Evolutionary conservation across 2,329 filamentous ascomycete species (phyloP).

Genomic region (Pestalotiopsis sp.): DNA sequence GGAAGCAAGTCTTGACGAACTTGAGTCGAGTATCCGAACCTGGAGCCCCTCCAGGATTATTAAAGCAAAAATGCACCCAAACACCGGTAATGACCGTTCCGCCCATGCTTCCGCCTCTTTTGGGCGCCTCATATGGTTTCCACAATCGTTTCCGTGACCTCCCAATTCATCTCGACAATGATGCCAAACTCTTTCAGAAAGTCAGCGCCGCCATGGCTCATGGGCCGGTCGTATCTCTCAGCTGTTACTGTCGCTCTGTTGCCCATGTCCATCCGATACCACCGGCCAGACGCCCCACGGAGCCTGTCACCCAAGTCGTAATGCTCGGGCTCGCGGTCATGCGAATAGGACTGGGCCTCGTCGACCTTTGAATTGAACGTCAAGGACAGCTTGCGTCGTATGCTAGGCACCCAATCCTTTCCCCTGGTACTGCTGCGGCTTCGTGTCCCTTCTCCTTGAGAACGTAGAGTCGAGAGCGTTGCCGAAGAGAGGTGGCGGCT

Average conservation of each 20-base stretch:
- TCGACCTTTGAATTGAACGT: not conserved
- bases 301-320: not conserved
- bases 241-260: constrained; percentile 4
- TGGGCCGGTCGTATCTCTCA: not conserved
- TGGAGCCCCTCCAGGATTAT: not conserved
- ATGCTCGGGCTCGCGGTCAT: not conserved
- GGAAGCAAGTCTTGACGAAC: not conserved
- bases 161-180: constrained; percentile 11
- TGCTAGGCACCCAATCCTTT: not conserved
- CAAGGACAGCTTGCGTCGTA: not conserved
- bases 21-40: not conserved
- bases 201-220: constrained; percentile 1
- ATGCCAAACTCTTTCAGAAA: constrained; percentile 11
- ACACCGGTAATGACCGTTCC: not conserved
- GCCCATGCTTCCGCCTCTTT: not conserved
- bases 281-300: not conserved
- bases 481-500: constrained; percentile 4
- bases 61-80: not conserved
- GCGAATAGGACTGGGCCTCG: not conserved
- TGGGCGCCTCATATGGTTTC: not conserved
- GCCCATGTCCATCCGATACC: not conserved
- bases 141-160: constrained; percentile 4
- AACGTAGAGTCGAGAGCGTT: not conserved
- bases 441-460: not conserved
- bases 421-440: not conserved